These are phyloP conservation scores for Botrytis galanthina DNA, from an alignment of 2,329 filamentous ascomycete genomes.

Conservation along the genomic window DNA sequence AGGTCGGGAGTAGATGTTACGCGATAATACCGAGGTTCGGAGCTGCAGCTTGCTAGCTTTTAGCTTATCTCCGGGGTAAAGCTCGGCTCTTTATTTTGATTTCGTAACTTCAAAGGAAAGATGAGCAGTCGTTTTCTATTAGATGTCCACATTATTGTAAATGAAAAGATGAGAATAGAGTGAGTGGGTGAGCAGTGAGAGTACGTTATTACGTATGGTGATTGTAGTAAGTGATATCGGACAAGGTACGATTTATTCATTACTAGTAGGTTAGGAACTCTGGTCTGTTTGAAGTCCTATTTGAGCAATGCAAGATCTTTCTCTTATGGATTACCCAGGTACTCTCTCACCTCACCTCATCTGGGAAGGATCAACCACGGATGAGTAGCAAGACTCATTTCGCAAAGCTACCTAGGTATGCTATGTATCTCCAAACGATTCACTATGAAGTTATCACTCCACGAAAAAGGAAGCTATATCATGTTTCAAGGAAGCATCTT, in stretches of 20 bases:
- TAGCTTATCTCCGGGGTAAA: background rate
- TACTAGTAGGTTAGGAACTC: background rate
- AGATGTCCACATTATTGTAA: background rate
- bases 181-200: background rate
- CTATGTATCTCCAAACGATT: background rate
- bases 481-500: background rate
- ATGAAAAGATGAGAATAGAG: background rate
- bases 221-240: background rate
- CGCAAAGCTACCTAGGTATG: background rate
- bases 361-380: background rate
- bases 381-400: background rate
- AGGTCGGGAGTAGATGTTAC: slow-evolving; percentile 11
- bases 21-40: slow-evolving; percentile 19
- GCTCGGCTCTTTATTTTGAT: background rate
- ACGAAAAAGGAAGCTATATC: background rate
- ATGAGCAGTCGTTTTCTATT: background rate
- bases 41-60: slow-evolving; percentile 8
- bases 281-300: background rate
- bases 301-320: background rate
- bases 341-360: no score
- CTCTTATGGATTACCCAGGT: no score
- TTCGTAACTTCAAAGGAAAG: background rate
- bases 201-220: background rate
- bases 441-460: background rate
- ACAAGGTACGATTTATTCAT: background rate